Evolutionary conservation across 345 rosid genomes (phyloP), one percentile per base, ranked within the genome.

Genomic region (Euphorbia tirucalli): DNA sequence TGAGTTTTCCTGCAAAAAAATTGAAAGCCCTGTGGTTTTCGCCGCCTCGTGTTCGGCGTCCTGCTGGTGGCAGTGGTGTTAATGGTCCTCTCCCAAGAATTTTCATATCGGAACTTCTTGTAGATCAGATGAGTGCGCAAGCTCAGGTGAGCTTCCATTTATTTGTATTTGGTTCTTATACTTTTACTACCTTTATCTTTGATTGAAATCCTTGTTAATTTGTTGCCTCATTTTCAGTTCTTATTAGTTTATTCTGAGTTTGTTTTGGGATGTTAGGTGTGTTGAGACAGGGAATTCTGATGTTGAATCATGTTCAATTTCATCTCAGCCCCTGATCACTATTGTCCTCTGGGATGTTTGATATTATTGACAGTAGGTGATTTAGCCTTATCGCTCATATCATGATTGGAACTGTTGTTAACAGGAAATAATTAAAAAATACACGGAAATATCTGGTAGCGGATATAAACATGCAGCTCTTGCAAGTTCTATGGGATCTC

Each of bases 21-120:
- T 79, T 94, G 69, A 87, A 85, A 79, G 98, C 98, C 22, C 69
- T 94, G 61, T 94, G 98, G 98, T 90, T 92, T 85, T 83, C 98
- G 7, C 98, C 97, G 70, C 98, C 97, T 46, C 28, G 61, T 71
- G 61, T 52, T 80, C 74, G 83, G 49, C 57, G 14, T 48, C 28
- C 74, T 35, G 78, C 77, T 62, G 79, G 70, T 61, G 91, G 92
- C 50, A 79, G 80, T 54, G 89, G 96, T 30, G 83, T 84, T 49
- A 60, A 80, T 57, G 97, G 96, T 2, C 98, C 98, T 73, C 81
- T 92, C 60, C 97, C 97, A 0, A 84, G 98, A 80, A 76, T 90
- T 39, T 94, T 94, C 62, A 90, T 94, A 75, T 94, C 98, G 1
- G 98, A 94, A 84, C 95, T 94, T 65, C 93, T 94, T 67, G 92